Base-by-base conservation (phyloP, 2,329 filamentous ascomycete genomes). In the Colletotrichum orbiculare region DNA sequence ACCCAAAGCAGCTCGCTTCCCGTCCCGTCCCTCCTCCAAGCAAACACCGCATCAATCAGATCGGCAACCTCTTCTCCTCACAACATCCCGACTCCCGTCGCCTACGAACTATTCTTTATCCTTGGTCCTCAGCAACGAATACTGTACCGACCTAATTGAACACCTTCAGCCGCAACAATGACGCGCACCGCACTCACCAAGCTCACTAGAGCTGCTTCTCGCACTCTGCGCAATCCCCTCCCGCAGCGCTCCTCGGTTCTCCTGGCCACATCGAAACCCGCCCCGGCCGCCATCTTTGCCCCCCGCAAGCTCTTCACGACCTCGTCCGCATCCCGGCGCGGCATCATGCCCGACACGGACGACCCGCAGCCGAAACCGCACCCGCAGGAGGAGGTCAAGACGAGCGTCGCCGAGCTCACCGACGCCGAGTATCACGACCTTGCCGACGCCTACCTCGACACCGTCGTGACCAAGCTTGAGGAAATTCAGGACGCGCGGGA, bases 351-450 rank as follows among this genome's bases (percentile, higher is more conserved):
- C n/a, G 83, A 87, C 67, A 84, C 85, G 6, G 77, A 83, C 45
- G 78, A 88, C 63, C 87, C 88, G 9, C 69, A 76, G 48, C 73
- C 79, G 45, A 81, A 83, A 68, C 71, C 83, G 66, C 74, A 78
- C 52, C 69, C 76, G 68, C 55, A 75, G 68, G 75, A 81, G 71
- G 54, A 79, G 77, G 25, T 82, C 84, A 64, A 71, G 75, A 69
- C 45, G 58, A 71, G 41, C 60, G 76, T 91, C 1, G 88, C 89
- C 2, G 83, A 91, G 53, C 82, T 97, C 67, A 86, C 87, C 2
- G 87, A 90, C 3, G 81, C 83, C 34, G 82, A 93, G 73, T 98
- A 96, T 76, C 90, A 97, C 74, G 85, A 91, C 61, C 82, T 92
- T 37, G 88, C 94, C 35, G 92, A 97, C 73, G 77, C 84, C 54